Evolutionary conservation across 116 monocot genomes (phyloP).

Genomic region (Trichopus zeylanicus): DNA sequence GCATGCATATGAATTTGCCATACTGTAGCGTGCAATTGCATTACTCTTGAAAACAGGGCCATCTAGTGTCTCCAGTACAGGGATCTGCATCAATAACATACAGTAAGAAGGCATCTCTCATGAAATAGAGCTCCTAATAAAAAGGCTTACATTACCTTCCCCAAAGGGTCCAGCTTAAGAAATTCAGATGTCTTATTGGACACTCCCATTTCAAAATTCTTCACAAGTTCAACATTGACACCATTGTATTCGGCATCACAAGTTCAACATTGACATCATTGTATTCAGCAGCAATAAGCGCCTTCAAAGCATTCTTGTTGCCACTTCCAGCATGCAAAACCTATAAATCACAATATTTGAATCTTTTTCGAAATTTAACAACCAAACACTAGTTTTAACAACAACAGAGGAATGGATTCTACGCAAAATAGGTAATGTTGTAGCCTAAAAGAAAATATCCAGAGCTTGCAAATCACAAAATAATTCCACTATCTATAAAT

Average conservation of each 20-base stretch:
- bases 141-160: too few species aligned
- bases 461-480: too few species aligned
- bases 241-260: too few species aligned
- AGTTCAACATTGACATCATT: constrained; percentile 61
- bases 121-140: too few species aligned
- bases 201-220: constrained; percentile 75
- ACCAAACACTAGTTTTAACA: neutral
- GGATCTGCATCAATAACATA: too few species aligned
- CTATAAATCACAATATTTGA: constrained; percentile 19
- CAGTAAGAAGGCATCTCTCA: too few species aligned
- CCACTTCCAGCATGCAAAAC: constrained; percentile 37
- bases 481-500: too few species aligned
- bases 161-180: constrained; percentile 82
- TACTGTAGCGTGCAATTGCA: constrained; percentile 83
- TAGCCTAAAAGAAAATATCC: too few species aligned
- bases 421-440: too few species aligned
- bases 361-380: neutral
- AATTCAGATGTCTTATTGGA: constrained; percentile 80
- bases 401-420: neutral
- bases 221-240: too few species aligned
- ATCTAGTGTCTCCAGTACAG: constrained; percentile 78
- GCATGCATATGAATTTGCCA: neutral
- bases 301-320: constrained; percentile 81
- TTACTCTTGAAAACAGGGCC: constrained; percentile 85
- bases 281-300: constrained; percentile 81